Evolutionary conservation across 768 basidiomycete genomes (phyloP), one percentile per base, ranked within the genome.

Genomic region (Tylopilus felleus): DNA sequence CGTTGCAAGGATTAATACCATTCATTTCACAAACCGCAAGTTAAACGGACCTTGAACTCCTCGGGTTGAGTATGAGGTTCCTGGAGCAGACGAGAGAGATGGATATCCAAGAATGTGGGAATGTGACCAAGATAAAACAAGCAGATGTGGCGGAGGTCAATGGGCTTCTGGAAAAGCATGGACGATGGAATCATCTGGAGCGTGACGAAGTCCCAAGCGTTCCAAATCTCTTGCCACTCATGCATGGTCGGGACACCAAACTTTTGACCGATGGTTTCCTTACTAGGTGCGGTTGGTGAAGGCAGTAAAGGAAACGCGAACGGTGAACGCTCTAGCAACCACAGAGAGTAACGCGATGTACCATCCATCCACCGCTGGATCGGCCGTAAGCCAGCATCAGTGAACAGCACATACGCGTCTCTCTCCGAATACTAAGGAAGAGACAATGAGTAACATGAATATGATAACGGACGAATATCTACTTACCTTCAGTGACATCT

Each of bases 61-160:
- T 88, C 80, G 1, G 97, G 97, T 58, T 93, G 84, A 0, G 93
- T 93, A 61, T 91, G 82, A 1, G 86, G 82, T 61, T 94, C 88
- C 38, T 82, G 65, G 47, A 97, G 69, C 13, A 93, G 70, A 46
- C 79, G 77, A 3, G 90, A 90, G 45, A 96, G 71, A 64, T 96
- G 88, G 22, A 97, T 97, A 63, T 97, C 95, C 57, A 95, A 70
- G 75, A 96, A 97, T 19, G 90, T 79, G 2, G 93, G 93, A 43
- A 98, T 93, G 67, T 98, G 97, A 0, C 96, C 96, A 13, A 92
- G 65, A 71, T 98, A 98, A 74, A 99, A 99, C n/a, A 98, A 78
- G 65, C 93, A 96, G 52, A 96, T 93, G 69, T 98, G 95, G 28
- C 97, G 80, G 43, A 98, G 75, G 64, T 97, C 86, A 56, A 98